phyloP scores from a whole-genome alignment of 805 yeast species.

The Danielozyma ontarioensis region DNA sequence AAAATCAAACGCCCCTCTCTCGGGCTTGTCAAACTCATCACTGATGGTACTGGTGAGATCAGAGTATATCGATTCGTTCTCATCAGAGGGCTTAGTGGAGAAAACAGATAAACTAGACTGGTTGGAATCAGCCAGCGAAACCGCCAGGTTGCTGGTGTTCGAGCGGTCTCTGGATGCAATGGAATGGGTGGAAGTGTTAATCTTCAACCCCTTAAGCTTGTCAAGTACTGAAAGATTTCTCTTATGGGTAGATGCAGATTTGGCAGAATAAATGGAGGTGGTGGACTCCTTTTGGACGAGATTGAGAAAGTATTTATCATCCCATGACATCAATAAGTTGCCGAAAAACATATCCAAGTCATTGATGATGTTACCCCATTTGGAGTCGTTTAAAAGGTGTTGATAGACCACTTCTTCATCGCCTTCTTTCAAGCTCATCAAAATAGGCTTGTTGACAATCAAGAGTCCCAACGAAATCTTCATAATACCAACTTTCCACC shows the following conservation, averaged over 20 bases:
- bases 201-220: constrained; percentile 24
- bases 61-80: constrained; percentile 26
- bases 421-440: constrained; percentile 26
- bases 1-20: constrained; percentile 1
- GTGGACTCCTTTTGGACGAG: constrained; percentile 1
- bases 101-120: constrained; percentile 18
- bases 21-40: background rate
- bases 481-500: constrained; percentile 49
- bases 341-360: constrained; percentile 36
- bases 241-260: constrained; percentile 4
- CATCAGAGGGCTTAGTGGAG: constrained; percentile 9
- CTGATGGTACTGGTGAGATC: constrained; percentile 12
- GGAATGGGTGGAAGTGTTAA: constrained; percentile 13
- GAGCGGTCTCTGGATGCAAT: constrained; percentile 7
- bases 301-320: constrained; percentile 22
- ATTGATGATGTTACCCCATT: constrained; percentile 38
- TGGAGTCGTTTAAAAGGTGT: constrained; percentile 37
- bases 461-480: constrained; percentile 52
- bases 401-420: constrained; percentile 42
- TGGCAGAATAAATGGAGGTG: constrained; percentile 1
- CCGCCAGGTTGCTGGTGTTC: constrained; percentile 4
- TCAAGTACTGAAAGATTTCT: constrained; percentile 20
- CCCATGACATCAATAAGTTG: constrained; percentile 30
- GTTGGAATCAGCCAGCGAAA: constrained; percentile 5
- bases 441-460: constrained; percentile 41